Base-by-base conservation (phyloP, 768 basidiomycete genomes). In the Cyclocybe aegerita region DNA sequence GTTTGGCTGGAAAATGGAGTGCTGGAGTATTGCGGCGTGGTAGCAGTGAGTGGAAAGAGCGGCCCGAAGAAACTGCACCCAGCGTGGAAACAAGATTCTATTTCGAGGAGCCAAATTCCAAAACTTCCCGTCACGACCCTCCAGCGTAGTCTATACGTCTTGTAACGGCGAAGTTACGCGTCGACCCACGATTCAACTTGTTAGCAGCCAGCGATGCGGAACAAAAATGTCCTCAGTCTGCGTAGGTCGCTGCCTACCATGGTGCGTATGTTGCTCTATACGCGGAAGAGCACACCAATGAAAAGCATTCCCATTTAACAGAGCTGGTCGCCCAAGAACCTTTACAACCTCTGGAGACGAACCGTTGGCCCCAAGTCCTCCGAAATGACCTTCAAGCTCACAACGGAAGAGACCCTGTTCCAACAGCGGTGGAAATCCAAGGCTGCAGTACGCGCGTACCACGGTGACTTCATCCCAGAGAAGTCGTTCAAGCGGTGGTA, bases 401-500 rank as follows among this genome's bases (percentile, higher is more conserved):
- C 65, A 11, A 78, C 81, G 30, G 57, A 70, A 32, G 68, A 75
- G 38, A 84, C 89, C 0, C 78, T 98, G 34, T 97, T 90, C 73
- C 90, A 96, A 68, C 90, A 96, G 60, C 88, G 94, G 36, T 98
- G 93, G 92, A 75, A 73, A 14, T 83, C 91, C 9, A 97, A 96
- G 70, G 78, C 85, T 4, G 82, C 93, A 51, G 80, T 93, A 31
- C 85, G 95, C 49, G 95, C 85, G 4, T 98, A 98, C 77, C 97
- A 98, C 64, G 94, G 95, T 16, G 95, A 97, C 77, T 88, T 81
- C 64, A 93, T 98, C 54, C 85, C 85, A 46, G 93, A 96, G 74
- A 88, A 86, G 61, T 86, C 86, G 34, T 98, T 98, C 80, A 94
- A 94, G 65, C 83, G 88, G 50, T 94, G 93, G 89, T 98, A 93